Evolutionary conservation across 331 rosid species (phyloP).

Genomic region (Quercus lobata): DNA sequence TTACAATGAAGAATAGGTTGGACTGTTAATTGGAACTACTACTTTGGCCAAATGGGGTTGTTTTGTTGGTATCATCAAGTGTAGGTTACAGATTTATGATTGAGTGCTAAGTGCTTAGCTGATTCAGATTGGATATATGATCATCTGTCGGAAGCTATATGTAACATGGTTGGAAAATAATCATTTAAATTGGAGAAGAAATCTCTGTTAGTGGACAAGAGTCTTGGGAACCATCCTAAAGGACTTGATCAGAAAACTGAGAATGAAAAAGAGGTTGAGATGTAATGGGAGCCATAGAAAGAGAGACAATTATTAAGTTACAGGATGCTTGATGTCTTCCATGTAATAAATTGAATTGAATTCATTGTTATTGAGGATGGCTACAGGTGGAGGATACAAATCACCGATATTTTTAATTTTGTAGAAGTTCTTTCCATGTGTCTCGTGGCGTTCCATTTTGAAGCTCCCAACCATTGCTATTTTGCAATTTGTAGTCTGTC

Average conservation of each 20-base stretch:
- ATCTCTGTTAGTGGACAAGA: not conserved
- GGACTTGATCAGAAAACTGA: not conserved
- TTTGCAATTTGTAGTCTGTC: not conserved
- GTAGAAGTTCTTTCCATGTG: not conserved
- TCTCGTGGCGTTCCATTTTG: not conserved
- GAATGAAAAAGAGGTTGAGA: not conserved
- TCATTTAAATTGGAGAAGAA: not conserved
- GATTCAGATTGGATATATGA: not conserved
- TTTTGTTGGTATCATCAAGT: not conserved
- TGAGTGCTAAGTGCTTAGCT: not conserved
- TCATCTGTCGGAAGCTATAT: not conserved
- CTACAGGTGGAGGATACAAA: not conserved
- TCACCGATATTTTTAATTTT: not conserved
- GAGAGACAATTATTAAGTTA: not conserved
- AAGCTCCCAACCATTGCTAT: not conserved
- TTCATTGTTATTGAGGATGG: not conserved
- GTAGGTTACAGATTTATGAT: not conserved
- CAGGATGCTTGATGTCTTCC: not conserved
- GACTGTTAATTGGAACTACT: no score
- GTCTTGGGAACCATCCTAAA: not conserved
- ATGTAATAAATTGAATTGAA: not conserved
- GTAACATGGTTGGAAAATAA: not conserved
- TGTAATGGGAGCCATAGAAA: not conserved
- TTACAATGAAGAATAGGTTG: no score
- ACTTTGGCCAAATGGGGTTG: no score